These are phyloP conservation scores for Corchorus olitorius DNA, from an alignment of 345 rosid species.

Conservation along the genomic window DNA sequence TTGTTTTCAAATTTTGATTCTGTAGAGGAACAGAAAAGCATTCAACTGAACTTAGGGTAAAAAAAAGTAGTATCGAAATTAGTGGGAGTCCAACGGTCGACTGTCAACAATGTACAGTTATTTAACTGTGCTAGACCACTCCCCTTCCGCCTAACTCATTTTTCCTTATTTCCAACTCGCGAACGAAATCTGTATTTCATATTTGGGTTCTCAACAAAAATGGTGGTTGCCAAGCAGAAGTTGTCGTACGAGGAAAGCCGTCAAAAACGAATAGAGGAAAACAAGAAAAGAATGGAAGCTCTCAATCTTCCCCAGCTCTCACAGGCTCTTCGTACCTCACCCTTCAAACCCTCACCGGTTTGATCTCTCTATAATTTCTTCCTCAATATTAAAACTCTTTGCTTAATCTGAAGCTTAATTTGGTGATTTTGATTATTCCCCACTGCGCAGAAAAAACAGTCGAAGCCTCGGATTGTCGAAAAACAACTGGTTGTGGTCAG, in stretches of 20 bases:
- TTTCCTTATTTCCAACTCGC: too few relatives aligned
- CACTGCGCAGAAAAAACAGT: conserved; percentile 45
- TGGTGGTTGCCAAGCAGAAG: conserved; percentile 38
- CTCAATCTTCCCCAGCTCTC: conserved; percentile 67
- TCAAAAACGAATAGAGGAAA: conserved; percentile 64
- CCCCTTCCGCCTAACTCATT: too few relatives aligned
- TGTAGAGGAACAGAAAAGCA: background rate
- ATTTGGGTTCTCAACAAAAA: conserved; percentile 21
- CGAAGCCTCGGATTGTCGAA: conserved; percentile 34
- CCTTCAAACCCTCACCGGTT: conserved; percentile 55
- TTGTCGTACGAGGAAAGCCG: conserved; percentile 63
- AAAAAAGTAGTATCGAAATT: background rate
- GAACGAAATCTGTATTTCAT: background rate
- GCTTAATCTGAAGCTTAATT: background rate
- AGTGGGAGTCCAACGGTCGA: conserved; percentile 35
- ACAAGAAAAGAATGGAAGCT: conserved; percentile 85
- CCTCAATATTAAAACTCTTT: background rate
- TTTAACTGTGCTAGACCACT: background rate
- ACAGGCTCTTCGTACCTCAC: conserved; percentile 42
- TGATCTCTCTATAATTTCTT: conserved; percentile 3
- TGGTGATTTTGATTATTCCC: background rate
- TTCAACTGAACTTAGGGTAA: background rate
- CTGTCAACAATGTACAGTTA: conserved; percentile 28
- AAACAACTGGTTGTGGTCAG: conserved; percentile 57
- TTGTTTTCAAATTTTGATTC: background rate